Conservation (phyloP, 1,284 basidiomycete genomes). For the Trichosporon sp. region DNA sequence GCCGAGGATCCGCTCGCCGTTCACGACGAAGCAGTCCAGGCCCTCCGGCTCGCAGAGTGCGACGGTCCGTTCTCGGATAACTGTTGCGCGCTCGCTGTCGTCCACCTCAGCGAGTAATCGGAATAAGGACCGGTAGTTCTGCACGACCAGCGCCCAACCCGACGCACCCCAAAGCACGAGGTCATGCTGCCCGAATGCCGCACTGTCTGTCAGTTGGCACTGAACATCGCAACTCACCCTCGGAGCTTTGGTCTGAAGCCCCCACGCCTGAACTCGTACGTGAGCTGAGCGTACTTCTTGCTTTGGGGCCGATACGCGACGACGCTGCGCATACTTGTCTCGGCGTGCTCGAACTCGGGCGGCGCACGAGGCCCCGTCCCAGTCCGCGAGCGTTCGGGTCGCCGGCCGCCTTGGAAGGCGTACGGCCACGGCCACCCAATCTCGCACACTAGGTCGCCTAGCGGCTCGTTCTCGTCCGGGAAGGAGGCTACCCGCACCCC, state of each 20-base stretch:
- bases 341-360: conserved; percentile 5
- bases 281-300: neutral
- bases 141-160: neutral
- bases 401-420: neutral
- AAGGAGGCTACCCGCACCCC: neutral
- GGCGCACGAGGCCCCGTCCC: neutral
- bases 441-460: neutral
- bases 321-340: neutral
- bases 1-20: neutral
- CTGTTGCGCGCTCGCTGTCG: neutral
- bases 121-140: neutral
- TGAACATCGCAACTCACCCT: neutral
- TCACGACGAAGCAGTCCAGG: neutral
- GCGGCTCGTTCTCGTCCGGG: neutral
- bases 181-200: neutral
- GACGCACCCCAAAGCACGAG: neutral
- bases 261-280: neutral
- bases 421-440: conserved; percentile 4
- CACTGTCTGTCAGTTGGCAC: neutral
- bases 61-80: neutral
- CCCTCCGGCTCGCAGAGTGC: neutral
- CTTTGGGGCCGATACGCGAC: neutral
- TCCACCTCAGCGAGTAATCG: neutral
- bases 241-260: neutral
- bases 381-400: neutral